These are phyloP conservation scores for Grammothele lineata DNA, from an alignment of 768 basidiomycete species.

Conservation along the genomic window DNA sequence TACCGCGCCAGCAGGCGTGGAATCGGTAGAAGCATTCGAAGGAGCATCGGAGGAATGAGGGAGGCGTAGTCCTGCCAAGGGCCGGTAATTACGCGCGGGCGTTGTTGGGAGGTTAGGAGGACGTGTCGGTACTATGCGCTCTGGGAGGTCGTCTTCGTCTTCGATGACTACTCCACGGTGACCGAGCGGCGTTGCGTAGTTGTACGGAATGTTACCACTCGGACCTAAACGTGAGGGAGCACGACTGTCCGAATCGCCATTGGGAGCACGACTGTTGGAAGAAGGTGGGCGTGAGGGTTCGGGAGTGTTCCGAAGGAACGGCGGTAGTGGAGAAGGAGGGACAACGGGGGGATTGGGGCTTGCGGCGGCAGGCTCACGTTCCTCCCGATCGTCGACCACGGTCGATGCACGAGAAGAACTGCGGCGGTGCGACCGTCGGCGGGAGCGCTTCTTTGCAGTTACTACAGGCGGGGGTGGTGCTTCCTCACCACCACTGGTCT, in stretches of 20 bases:
- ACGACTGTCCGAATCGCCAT: slow-evolving; percentile 7
- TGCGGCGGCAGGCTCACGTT: slow-evolving; percentile 32
- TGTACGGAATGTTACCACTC: slow-evolving; percentile 8
- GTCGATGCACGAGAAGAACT: slow-evolving; percentile 36
- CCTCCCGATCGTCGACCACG: slow-evolving; percentile 43
- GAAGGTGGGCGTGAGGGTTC: slow-evolving; percentile 19
- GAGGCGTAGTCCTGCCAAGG: slow-evolving; percentile 29
- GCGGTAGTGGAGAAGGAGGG: slow-evolving; percentile 45
- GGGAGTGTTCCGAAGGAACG: slow-evolving; percentile 27
- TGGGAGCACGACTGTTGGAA: slow-evolving; percentile 8
- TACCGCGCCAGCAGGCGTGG: slow-evolving; percentile 32
- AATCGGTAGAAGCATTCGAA: slow-evolving; percentile 42
- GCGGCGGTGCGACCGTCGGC: slow-evolving; percentile 45
- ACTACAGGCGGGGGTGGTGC: slow-evolving; percentile 28
- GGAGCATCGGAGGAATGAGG: slow-evolving; percentile 53
- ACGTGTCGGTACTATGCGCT: slow-evolving; percentile 31
- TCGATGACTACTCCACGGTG: slow-evolving; percentile 64
- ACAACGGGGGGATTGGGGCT: slow-evolving; percentile 60
- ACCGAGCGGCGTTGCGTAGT: slow-evolving; percentile 34
- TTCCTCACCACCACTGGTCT: slow-evolving; percentile 32
- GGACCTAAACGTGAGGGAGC: slow-evolving; percentile 3
- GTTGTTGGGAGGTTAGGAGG: slow-evolving; percentile 38
- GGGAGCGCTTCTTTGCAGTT: slow-evolving; percentile 38
- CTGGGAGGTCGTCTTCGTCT: slow-evolving; percentile 56
- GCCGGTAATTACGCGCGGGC: slow-evolving; percentile 35